Conservation (phyloP, 2,329 filamentous ascomycete species). For the Kalmusia sp. region DNA sequence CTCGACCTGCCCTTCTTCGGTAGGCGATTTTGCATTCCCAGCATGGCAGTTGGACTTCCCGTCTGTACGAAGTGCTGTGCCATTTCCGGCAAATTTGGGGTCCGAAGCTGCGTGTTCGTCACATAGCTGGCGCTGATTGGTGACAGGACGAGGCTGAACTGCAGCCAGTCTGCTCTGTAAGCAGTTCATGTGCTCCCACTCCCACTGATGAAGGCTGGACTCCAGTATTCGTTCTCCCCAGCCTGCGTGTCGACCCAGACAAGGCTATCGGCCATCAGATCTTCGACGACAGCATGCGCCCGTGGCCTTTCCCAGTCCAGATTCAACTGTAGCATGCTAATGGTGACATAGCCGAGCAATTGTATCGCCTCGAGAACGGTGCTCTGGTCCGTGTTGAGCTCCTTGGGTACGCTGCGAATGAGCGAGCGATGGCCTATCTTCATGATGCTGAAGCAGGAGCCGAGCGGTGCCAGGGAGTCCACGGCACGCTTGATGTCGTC, state of each 20-base stretch:
- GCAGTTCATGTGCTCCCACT: constrained; percentile 11
- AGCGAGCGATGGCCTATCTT: constrained; percentile 84
- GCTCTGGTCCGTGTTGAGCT: constrained; percentile 93
- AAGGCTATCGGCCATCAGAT: constrained; percentile 85
- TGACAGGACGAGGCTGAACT: not conserved
- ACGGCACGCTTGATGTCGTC: constrained; percentile 93
- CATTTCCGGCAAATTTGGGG: too few species aligned
- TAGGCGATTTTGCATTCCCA: too few species aligned
- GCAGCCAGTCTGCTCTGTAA: not conserved
- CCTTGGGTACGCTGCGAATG: constrained; percentile 91
- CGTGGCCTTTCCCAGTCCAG: constrained; percentile 83
- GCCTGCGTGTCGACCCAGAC: constrained; percentile 92
- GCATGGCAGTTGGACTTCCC: too few species aligned
- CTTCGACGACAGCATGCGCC: constrained; percentile 88
- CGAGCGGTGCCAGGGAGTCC: constrained; percentile 83
- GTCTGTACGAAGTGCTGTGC: too few species aligned
- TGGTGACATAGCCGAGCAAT: constrained; percentile 85
- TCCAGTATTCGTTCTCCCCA: constrained; percentile 93
- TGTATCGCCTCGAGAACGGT: constrained; percentile 91
- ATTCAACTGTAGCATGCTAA: constrained; percentile 88
- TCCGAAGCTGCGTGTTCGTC: too few species aligned
- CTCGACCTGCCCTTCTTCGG: too few species aligned
- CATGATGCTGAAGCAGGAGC: constrained; percentile 85
- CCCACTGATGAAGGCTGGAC: constrained; percentile 72
- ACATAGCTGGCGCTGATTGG: too few species aligned